A percentile compares a stretch with the other conserved stretches of the same genome.
These are phyloP conservation scores for Alternaria gaisen DNA, from an alignment of 2,329 filamentous ascomycete genomes.

Conservation along the genomic window DNA sequence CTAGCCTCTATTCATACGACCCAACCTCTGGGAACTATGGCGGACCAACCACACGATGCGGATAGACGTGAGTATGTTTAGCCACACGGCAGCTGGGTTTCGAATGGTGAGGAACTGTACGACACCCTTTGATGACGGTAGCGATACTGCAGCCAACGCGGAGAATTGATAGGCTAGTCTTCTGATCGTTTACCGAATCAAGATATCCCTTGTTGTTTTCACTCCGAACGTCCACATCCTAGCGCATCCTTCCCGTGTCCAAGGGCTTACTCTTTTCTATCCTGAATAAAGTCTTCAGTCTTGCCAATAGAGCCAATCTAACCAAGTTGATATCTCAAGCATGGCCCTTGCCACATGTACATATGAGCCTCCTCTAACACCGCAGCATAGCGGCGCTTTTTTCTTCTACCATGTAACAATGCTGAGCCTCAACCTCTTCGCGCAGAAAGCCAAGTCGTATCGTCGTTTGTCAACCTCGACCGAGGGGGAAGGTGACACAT, in stretches of 20 bases:
- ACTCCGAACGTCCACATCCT: background rate
- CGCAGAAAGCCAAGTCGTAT: background rate
- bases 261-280: conserved; percentile 8
- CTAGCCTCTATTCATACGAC: conserved; percentile 17
- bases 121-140: conserved; percentile 9
- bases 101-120: conserved; percentile 6
- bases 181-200: background rate
- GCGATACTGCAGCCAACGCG: background rate
- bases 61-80: background rate
- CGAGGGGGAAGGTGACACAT: background rate
- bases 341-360: background rate
- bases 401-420: background rate
- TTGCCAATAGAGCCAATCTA: background rate
- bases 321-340: background rate
- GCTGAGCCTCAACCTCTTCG: conserved; percentile 13
- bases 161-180: background rate
- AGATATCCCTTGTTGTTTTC: background rate
- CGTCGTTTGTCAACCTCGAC: conserved; percentile 5
- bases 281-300: conserved; percentile 10
- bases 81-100: background rate
- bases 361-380: background rate
- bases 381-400: background rate
- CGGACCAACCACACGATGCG: background rate
- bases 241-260: background rate
- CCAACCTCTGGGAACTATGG: background rate